Base-by-base conservation (phyloP, 164 flowering plant species). In the Santalum album region DNA sequence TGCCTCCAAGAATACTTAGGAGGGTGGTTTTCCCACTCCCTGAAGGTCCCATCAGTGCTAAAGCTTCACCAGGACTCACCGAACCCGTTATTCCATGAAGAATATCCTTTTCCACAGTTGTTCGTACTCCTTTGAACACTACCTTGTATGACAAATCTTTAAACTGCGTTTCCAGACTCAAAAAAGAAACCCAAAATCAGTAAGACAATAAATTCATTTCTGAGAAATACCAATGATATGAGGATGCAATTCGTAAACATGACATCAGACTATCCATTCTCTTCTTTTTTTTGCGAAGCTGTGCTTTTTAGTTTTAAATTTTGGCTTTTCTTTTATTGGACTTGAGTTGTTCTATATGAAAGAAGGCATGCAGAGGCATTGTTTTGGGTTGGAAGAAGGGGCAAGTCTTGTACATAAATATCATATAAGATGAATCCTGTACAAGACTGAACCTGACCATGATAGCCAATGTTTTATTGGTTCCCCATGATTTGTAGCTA, bases 21-120 rank as follows among this genome's bases (percentile, higher is more conserved):
- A 92, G 85, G 0, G 89, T 75, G 3, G 98, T 88, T 68, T 92
- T 92, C 45, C 98, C 98, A 57, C 96, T 80, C 34, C 98, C 98
- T 1, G 98, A 88, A 51, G 98, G 98, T 26, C 98, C 98, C 98
- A 92, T 86, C 23, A 92, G 65, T 1, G 96, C 98, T 52, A 88
- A 54, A 61, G 88, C 89, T 62, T 92, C 95, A 0, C 96, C 91
- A 2, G 98, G 98, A 64, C 63, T 62, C 14, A 76, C 89, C 0
- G 81, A 74, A 18, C 98, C 98, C n/a, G 78, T 78, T 12, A 92
- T 88, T 35, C 95, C 95, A 68, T 75, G 60, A 56, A 91, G 52
- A 55, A 91, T 86, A 3, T 83, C 77, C 64, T 83, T 86, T 76
- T 86, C 96, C 40, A 62, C 60, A 2, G 69, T 62, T 7, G 63